Evolutionary conservation across 768 basidiomycete genomes (phyloP).

Genomic region (Hygrophorus pudorinus): DNA sequence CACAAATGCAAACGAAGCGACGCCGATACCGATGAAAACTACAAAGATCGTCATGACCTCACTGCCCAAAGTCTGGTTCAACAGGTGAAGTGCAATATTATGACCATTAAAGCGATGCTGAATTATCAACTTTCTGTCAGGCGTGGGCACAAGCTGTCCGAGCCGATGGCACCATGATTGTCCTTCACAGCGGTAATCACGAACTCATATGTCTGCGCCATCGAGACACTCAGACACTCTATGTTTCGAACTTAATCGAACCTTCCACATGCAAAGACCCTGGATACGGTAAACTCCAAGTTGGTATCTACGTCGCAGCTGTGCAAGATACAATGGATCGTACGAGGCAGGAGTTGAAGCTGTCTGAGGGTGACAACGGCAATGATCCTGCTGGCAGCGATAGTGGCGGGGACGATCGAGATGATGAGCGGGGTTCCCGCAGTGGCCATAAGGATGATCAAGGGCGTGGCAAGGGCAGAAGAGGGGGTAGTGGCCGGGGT

Average conservation of each 20-base stretch:
- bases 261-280: not conserved
- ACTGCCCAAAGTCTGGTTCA: not conserved
- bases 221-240: conserved; percentile 1
- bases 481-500: not conserved
- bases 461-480: not conserved
- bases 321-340: not conserved
- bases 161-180: not conserved
- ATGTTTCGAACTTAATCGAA: not conserved
- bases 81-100: not conserved
- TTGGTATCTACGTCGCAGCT: conserved; percentile 1
- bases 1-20: too few relatives aligned
- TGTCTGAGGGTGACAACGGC: not conserved
- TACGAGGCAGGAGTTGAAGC: not conserved
- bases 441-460: not conserved
- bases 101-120: not conserved
- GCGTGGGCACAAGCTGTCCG: conserved; percentile 1
- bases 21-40: too few relatives aligned
- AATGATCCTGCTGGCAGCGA: not conserved
- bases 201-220: conserved; percentile 2
- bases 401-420: not conserved
- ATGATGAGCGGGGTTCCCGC: not conserved
- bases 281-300: conserved; percentile 2
- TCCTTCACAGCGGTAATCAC: conserved; percentile 1
- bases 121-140: not conserved
- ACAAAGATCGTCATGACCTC: not conserved